Evolutionary conservation across 305 asterid species (phyloP).

Genomic region (Rubia occidens): DNA sequence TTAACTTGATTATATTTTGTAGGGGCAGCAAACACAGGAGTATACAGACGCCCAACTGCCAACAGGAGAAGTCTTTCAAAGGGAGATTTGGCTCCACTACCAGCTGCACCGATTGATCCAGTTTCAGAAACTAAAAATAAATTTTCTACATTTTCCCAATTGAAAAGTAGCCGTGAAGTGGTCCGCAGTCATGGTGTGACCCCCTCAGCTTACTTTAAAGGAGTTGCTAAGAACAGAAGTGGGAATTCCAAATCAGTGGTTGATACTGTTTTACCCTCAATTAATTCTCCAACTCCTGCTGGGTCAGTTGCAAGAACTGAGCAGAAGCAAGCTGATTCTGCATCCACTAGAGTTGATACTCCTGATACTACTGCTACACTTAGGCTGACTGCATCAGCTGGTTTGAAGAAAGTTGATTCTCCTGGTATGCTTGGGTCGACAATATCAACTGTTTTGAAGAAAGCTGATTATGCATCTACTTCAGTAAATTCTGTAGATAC

Average conservation of each 20-base stretch:
- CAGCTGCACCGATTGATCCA: constrained; percentile 18
- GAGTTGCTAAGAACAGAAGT: constrained; percentile 28
- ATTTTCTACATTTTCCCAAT: constrained; percentile 17
- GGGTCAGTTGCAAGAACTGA: constrained; percentile 21
- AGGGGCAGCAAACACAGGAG: constrained; percentile 31
- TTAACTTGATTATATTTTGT: constrained; percentile 17
- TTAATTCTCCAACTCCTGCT: constrained; percentile 21
- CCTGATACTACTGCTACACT: background rate
- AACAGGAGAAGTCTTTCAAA: constrained; percentile 41
- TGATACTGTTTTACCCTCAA: constrained; percentile 13
- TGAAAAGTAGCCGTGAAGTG: constrained; percentile 19
- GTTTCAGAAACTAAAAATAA: constrained; percentile 23
- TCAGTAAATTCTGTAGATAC: constrained; percentile 21
- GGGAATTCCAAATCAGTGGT: constrained; percentile 12
- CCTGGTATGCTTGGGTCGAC: background rate
- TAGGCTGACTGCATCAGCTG: background rate
- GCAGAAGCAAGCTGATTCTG: constrained; percentile 28
- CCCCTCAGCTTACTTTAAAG: constrained; percentile 17
- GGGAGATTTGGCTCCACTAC: constrained; percentile 22
- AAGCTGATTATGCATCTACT: constrained; percentile 12
- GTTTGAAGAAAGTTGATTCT: background rate
- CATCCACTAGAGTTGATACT: background rate
- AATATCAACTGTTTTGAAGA: background rate
- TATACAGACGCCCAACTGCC: constrained; percentile 37
- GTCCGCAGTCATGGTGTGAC: constrained; percentile 19